Evolutionary conservation across 192 early-diverging fungal species (phyloP).

Genomic region (Coemansia sp.): DNA sequence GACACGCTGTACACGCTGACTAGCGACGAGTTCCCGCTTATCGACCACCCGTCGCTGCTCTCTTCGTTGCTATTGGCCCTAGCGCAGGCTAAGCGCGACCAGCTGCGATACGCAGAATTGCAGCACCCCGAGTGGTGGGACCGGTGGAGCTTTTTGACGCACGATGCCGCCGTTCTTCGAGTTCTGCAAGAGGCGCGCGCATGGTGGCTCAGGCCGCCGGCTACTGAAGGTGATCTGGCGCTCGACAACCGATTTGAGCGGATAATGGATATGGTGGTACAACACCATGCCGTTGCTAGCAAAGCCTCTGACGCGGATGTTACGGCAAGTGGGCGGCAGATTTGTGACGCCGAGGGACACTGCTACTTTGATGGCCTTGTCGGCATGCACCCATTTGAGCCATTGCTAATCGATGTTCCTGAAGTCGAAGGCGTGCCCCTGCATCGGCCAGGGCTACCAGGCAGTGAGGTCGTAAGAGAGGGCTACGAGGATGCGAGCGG

Average conservation of each 20-base stretch:
- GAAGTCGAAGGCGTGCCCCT: slow-evolving; percentile 27
- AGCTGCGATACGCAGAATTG: slow-evolving; percentile 49
- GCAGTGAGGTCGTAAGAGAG: slow-evolving; percentile 12
- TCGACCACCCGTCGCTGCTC: slow-evolving; percentile 46
- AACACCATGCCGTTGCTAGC: slow-evolving; percentile 18
- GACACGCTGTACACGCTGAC: slow-evolving; percentile 74
- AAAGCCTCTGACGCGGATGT: slow-evolving; percentile 1
- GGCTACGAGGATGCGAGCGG: background rate
- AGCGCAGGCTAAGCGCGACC: slow-evolving; percentile 33
- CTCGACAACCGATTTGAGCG: slow-evolving; percentile 32
- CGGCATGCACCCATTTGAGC: slow-evolving; percentile 37
- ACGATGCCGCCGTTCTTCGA: slow-evolving; percentile 42
- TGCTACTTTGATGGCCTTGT: slow-evolving; percentile 30
- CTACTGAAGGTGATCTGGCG: slow-evolving; percentile 9
- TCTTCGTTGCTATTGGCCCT: slow-evolving; percentile 51
- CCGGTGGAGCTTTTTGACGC: slow-evolving; percentile 47
- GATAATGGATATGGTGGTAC: slow-evolving; percentile 27
- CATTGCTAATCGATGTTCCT: slow-evolving; percentile 10
- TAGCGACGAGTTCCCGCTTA: slow-evolving; percentile 65
- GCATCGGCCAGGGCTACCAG: slow-evolving; percentile 22
- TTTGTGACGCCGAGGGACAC: slow-evolving; percentile 18
- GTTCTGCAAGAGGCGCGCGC: slow-evolving; percentile 48
- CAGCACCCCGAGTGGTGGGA: slow-evolving; percentile 48
- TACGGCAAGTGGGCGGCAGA: slow-evolving; percentile 1
- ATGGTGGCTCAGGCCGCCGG: slow-evolving; percentile 34